These are phyloP conservation scores for Geotrichum restrictum DNA, from an alignment of 1,139 yeast species.

Conservation along the genomic window DNA sequence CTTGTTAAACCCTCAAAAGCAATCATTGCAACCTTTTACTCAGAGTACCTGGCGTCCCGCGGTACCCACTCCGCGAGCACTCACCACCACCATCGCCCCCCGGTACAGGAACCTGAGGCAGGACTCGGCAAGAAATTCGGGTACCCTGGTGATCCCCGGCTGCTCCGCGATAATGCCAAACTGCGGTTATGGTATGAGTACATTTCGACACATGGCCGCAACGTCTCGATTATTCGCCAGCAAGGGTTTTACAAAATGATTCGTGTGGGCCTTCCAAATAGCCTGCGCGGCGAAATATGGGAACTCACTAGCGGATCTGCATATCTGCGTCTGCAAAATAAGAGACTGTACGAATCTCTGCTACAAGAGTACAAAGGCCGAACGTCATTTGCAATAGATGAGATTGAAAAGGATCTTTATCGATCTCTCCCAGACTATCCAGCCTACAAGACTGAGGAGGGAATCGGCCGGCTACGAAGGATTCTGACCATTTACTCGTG, in stretches of 20 bases:
- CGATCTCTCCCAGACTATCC: slow-evolving; percentile 94
- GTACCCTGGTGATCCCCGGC: slow-evolving; percentile 85
- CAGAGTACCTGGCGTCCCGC: slow-evolving; percentile 67
- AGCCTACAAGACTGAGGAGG: slow-evolving; percentile 83
- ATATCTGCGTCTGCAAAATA: slow-evolving; percentile 62
- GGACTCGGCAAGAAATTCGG: slow-evolving; percentile 80
- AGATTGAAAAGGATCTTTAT: slow-evolving; percentile 91
- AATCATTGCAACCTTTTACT: slow-evolving; percentile 70
- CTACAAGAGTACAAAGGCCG: slow-evolving; percentile 59
- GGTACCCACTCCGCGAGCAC: too few species aligned
- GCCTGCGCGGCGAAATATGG: slow-evolving; percentile 94
- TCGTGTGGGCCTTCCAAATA: slow-evolving; percentile 87
- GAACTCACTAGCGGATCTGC: slow-evolving; percentile 86
- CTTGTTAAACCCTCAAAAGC: slow-evolving; percentile 54
- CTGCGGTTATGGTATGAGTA: slow-evolving; percentile 92
- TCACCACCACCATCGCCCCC: slow-evolving; percentile 18
- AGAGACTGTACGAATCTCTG: slow-evolving; percentile 55
- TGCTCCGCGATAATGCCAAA: slow-evolving; percentile 74
- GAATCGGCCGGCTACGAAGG: slow-evolving; percentile 75
- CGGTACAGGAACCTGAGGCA: slow-evolving; percentile 55
- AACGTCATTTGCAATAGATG: slow-evolving; percentile 82
- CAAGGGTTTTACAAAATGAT: slow-evolving; percentile 76
- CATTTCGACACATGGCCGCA: slow-evolving; percentile 77
- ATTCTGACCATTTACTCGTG: slow-evolving; percentile 92
- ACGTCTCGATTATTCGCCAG: slow-evolving; percentile 67